Base-by-base conservation (phyloP, 176 grass and related monocot genomes). In the Ampelocalamus luodianensis region DNA sequence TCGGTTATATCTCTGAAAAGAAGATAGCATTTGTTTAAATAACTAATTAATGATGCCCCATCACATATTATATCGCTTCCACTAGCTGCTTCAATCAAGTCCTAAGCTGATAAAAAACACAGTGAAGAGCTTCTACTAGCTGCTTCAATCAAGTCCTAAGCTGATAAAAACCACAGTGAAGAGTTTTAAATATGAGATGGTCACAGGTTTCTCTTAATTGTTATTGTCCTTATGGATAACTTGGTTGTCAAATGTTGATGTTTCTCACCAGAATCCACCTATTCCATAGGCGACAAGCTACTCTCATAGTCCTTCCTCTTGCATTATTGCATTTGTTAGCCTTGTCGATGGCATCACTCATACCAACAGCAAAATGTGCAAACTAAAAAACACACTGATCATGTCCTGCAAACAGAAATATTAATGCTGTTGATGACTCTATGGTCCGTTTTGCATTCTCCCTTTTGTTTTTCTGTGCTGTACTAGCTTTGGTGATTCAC, bases 161-260 rank as follows among this genome's bases (percentile, higher is more conserved):
- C 11, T 48, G 46, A 48, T 48, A 14, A 48, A 16, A 16, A 18
- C 26, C 2, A 48, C n/a, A 24, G 22, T 11, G 58, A 60, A 60
- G 24, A 14, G 15, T 27, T 29, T 46, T 71, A 46, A 46, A 71
- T 49, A 17, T 14, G 3, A 72, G n/a, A 54, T 37, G 24, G 15
- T 20, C 17, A 20, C 7, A 6, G 54, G 17, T 73, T 32, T 32
- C 12, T 51, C 8, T 36, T 38, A 75, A 18, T 53, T 73, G 24
- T 29, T 18, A 42, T 68, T 16, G 32, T 34, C 32, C 32, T 34
- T 34, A 9, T 76, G 82, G n/a, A 84, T 42, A 54, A 4, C 10
- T 76, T 84, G 15, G n/a, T 54, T 67, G 65, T 43, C 50, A 26
- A 45, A 32, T 76, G 60, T 27, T 66, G 44, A 76, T 39, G 6